Conservation (phyloP, 306 rosid genomes). For the Lupinus albus region DNA sequence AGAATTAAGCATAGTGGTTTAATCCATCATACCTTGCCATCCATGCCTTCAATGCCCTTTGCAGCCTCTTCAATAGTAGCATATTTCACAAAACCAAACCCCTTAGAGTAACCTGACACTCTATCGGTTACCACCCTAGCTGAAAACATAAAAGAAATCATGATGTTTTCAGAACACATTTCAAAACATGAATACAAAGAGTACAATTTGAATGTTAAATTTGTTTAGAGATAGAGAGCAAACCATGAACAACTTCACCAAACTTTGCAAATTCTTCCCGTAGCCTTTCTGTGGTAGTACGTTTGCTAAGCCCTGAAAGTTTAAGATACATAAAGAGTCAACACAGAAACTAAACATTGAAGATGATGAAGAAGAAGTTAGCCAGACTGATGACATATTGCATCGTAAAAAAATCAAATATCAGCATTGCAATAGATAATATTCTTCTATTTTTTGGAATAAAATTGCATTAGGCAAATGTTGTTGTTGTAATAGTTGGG, state of each 20-base stretch:
- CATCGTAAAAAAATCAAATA: neutral
- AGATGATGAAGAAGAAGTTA: neutral
- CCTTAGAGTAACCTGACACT: slow-evolving; percentile 87
- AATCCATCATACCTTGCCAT: slow-evolving; percentile 76
- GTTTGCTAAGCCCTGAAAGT: slow-evolving; percentile 84
- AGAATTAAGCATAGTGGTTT: slow-evolving; percentile 6
- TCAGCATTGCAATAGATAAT: neutral
- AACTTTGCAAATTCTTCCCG: slow-evolving; percentile 72
- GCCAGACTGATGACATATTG: slow-evolving; percentile 2
- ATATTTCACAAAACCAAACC: slow-evolving; percentile 90
- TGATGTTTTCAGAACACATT: slow-evolving; percentile 16
- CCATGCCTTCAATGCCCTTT: slow-evolving; percentile 94
- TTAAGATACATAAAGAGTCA: neutral
- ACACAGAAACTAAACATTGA: slow-evolving; percentile 11
- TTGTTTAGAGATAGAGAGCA: neutral
- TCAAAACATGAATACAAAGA: slow-evolving; percentile 9
- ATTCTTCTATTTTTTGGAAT: neutral
- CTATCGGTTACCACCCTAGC: slow-evolving; percentile 93
- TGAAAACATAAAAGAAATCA: slow-evolving; percentile 43
- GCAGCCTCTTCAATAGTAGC: slow-evolving; percentile 78
- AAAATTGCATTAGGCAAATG: slow-evolving; percentile 19
- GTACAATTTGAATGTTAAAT: slow-evolving; percentile 20
- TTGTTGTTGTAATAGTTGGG: neutral
- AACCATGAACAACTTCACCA: slow-evolving; percentile 87
- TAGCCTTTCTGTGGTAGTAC: slow-evolving; percentile 77